phyloP scores from a whole-genome alignment of 1,284 basidiomycete genomes.

The Cutaneotrichosporon sp. region DNA sequence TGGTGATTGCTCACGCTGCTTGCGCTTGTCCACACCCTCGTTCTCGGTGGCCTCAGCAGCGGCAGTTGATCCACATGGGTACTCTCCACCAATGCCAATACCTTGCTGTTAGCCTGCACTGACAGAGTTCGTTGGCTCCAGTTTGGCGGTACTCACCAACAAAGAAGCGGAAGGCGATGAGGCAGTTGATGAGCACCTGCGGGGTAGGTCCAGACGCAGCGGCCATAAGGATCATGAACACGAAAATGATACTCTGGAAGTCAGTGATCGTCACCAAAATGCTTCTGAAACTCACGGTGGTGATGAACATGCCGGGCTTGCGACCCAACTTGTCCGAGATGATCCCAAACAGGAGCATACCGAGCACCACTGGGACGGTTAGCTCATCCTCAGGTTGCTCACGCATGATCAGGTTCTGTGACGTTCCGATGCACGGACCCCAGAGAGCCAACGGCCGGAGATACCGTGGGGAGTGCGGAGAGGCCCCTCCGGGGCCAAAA shows the following conservation, averaged over 20 bases:
- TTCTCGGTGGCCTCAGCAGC: conserved; percentile 87
- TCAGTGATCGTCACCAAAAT: neutral
- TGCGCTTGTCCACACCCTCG: conserved; percentile 60
- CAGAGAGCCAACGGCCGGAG: no score
- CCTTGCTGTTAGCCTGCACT: conserved; percentile 29
- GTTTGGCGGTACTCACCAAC: conserved; percentile 56
- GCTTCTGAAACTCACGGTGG: conserved; percentile 2
- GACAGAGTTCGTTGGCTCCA: no score
- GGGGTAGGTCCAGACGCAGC: conserved; percentile 9
- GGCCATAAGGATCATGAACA: conserved; percentile 57
- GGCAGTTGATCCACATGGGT: conserved; percentile 60
- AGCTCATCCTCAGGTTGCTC: neutral
- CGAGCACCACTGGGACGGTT: conserved; percentile 19
- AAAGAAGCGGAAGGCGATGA: conserved; percentile 76
- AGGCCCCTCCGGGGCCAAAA: neutral
- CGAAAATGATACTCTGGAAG: conserved; percentile 12
- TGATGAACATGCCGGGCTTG: conserved; percentile 53
- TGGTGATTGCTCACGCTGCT: conserved; percentile 54
- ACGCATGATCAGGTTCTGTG: neutral
- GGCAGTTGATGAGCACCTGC: conserved; percentile 66
- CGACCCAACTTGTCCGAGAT: conserved; percentile 81
- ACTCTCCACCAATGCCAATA: conserved; percentile 73
- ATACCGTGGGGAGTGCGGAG: no score
- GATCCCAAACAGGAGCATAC: conserved; percentile 51
- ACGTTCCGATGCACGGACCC: neutral